These are phyloP conservation scores for Silene uniflora DNA, from an alignment of 148 eudicot genomes.

Conservation along the genomic window DNA sequence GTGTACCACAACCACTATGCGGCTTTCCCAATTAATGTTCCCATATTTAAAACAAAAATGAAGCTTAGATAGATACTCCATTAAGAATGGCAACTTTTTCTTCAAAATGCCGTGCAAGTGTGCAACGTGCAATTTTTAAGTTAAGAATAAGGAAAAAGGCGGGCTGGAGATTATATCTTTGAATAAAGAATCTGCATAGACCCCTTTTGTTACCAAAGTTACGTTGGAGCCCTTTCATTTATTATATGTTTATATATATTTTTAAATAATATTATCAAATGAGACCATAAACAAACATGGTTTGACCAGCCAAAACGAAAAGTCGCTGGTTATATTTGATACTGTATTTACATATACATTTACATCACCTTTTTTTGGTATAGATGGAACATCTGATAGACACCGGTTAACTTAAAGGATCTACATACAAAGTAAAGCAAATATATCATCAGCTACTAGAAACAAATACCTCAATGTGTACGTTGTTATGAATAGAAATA, in stretches of 20 bases:
- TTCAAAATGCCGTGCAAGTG: neutral
- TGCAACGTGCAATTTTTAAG: neutral
- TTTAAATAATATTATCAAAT: neutral
- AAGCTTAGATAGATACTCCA: neutral
- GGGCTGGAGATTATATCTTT: neutral
- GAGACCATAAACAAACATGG: neutral
- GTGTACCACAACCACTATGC: neutral
- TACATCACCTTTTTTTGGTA: neutral
- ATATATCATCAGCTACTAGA: neutral
- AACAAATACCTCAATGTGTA: neutral
- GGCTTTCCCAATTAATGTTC: neutral
- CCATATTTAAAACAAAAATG: neutral
- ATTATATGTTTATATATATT: neutral
- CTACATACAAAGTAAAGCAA: neutral
- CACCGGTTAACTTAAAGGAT: neutral
- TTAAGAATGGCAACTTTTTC: neutral
- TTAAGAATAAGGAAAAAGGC: neutral
- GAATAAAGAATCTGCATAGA: neutral
- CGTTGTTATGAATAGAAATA: neutral
- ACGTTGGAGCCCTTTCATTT: neutral
- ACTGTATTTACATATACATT: neutral
- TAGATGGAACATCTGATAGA: neutral
- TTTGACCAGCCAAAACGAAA: neutral
- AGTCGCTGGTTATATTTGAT: neutral
- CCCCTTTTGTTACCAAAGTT: neutral